These are phyloP conservation scores for Alternaria rosae DNA, from an alignment of 2,329 filamentous ascomycete species.

Conservation along the genomic window DNA sequence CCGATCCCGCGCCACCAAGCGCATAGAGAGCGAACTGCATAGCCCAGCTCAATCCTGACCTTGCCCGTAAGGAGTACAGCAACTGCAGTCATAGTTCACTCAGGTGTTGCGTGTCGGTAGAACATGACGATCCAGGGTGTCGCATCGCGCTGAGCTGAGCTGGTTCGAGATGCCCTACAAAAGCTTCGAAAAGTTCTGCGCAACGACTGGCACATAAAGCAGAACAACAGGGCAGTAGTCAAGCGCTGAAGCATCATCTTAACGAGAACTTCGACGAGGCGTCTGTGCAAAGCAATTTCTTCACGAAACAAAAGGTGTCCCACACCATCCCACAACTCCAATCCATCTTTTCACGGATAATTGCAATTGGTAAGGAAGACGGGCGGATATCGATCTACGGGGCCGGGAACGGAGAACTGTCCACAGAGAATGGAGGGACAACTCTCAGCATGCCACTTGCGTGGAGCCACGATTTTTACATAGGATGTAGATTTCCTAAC, in stretches of 20 bases:
- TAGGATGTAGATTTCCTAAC: slow-evolving; percentile 44
- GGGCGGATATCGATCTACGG: slow-evolving; percentile 48
- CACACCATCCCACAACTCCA: slow-evolving; percentile 54
- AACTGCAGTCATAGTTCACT: background rate
- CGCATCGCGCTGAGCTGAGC: background rate
- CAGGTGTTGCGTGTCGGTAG: background rate
- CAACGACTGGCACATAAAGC: background rate
- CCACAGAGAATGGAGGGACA: slow-evolving; percentile 44
- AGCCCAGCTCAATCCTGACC: background rate
- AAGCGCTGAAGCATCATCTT: too few relatives aligned
- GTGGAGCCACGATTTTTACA: slow-evolving; percentile 50
- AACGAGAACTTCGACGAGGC: too few relatives aligned
- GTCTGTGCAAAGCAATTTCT: too few relatives aligned
- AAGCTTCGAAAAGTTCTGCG: background rate
- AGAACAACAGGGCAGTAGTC: too few relatives aligned
- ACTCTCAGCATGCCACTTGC: slow-evolving; percentile 53
- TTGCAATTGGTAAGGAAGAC: slow-evolving; percentile 51
- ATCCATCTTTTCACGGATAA: slow-evolving; percentile 52
- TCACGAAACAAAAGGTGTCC: slow-evolving; percentile 36
- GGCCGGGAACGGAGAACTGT: slow-evolving; percentile 55
- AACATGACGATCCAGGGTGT: background rate
- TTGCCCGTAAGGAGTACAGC: background rate
- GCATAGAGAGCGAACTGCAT: background rate
- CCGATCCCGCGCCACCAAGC: background rate
- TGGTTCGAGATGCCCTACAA: background rate